These are phyloP conservation scores for Pseudogymnoascus sp. DNA, from an alignment of 2,329 filamentous ascomycete genomes.

Conservation along the genomic window DNA sequence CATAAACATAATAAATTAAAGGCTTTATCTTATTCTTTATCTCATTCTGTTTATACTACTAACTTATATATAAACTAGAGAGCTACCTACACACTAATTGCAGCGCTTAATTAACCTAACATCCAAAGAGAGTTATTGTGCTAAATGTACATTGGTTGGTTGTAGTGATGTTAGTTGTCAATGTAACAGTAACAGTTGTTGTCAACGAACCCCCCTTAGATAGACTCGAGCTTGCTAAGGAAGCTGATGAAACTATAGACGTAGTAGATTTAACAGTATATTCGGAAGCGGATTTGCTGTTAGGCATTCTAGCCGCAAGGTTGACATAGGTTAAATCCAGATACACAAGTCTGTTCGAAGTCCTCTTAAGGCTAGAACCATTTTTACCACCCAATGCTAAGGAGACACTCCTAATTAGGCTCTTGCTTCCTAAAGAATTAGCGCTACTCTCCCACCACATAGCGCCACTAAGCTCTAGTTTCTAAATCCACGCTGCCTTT, in stretches of 20 bases:
- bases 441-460: conserved; percentile 81
- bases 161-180: neutral
- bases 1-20: no score
- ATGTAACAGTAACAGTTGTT: neutral
- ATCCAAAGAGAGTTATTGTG: no score
- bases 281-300: neutral
- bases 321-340: neutral
- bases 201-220: no score
- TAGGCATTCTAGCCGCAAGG: neutral
- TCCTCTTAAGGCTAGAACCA: neutral
- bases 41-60: no score
- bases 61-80: no score
- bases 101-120: no score
- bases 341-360: neutral
- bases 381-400: neutral
- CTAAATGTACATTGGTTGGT: no score
- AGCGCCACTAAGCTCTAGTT: conserved; percentile 53
- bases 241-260: no score
- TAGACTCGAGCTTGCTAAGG: no score
- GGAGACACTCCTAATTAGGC: conserved; percentile 44
- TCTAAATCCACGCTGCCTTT: conserved; percentile 60
- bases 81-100: no score
- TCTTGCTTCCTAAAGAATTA: conserved; percentile 51
- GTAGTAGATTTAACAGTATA: neutral
- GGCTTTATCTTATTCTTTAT: no score